A percentile compares a stretch with the other conserved stretches of the same genome.
Evolutionary conservation across 805 yeast species (phyloP).

Genomic region (Candida anglica): DNA sequence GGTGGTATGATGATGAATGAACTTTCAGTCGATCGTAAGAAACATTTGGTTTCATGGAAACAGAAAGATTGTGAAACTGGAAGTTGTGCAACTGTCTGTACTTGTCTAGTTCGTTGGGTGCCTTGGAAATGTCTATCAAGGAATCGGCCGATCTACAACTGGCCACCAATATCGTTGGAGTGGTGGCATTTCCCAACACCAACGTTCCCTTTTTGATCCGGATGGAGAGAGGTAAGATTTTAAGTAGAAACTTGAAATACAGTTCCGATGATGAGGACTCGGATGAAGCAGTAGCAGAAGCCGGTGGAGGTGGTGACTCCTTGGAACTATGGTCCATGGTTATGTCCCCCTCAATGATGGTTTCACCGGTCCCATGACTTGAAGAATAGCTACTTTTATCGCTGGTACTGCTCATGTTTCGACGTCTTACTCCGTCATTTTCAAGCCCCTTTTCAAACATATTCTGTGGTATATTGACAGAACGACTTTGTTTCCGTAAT

Average conservation of each 20-base stretch:
- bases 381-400: background rate
- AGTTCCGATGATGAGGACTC: background rate
- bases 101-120: constrained; percentile 49
- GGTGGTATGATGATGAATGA: constrained; percentile 2
- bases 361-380: background rate
- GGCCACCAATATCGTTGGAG: constrained; percentile 66
- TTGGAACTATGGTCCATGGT: background rate
- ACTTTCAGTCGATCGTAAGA: constrained; percentile 38
- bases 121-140: constrained; percentile 48
- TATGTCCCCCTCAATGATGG: background rate
- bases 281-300: background rate
- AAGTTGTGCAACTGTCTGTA: constrained; percentile 46
- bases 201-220: constrained; percentile 63
- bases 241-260: constrained; percentile 14
- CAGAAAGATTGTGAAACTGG: constrained; percentile 48
- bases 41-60: constrained; percentile 67
- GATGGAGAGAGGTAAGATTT: constrained; percentile 59
- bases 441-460: constrained; percentile 1
- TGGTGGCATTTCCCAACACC: constrained; percentile 74
- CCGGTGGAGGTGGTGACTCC: background rate
- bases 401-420: constrained; percentile 8
- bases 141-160: constrained; percentile 57
- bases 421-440: constrained; percentile 6
- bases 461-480: constrained; percentile 5
- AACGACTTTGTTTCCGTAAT: background rate